phyloP scores from a whole-genome alignment of 345 rosid species.

The Moricandia moricandioides region DNA sequence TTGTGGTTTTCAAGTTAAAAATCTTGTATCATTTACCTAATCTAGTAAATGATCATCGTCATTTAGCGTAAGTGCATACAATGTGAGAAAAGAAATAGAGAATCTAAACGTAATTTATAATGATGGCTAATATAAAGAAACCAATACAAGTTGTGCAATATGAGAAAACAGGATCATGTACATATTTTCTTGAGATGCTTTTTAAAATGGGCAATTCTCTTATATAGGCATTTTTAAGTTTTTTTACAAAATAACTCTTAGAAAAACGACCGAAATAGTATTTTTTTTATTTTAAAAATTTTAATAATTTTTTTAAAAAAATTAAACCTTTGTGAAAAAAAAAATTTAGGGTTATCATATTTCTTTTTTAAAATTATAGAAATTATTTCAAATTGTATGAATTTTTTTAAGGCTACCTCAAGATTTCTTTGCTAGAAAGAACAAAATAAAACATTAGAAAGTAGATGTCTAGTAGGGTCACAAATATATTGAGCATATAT shows the following conservation, averaged over 20 bases:
- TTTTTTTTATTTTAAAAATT: no score
- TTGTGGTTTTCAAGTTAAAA: not conserved
- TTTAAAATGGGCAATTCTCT: no score
- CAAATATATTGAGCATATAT: slow-evolving; percentile 28
- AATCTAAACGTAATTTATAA: not conserved
- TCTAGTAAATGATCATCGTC: not conserved
- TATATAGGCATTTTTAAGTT: no score
- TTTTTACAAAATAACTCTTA: no score
- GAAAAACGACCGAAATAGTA: no score
- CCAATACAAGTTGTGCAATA: not conserved
- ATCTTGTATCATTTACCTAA: not conserved
- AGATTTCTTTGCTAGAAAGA: not conserved
- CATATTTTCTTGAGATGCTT: not conserved
- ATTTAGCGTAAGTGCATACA: slow-evolving; percentile 2
- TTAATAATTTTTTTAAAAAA: no score
- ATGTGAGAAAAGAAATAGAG: not conserved
- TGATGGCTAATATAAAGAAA: not conserved
- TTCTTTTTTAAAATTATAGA: not conserved
- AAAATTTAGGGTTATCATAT: no score
- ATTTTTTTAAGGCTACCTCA: not conserved
- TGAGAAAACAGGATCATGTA: slow-evolving; percentile 2
- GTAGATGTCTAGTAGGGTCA: slow-evolving; percentile 16
- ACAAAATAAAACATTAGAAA: not conserved
- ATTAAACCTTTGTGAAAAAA: no score
- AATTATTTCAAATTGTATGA: not conserved